Evolutionary conservation across 2,329 filamentous ascomycete genomes (phyloP), one percentile per base, ranked within the genome.

Genomic region (Trichoderma koningii): DNA sequence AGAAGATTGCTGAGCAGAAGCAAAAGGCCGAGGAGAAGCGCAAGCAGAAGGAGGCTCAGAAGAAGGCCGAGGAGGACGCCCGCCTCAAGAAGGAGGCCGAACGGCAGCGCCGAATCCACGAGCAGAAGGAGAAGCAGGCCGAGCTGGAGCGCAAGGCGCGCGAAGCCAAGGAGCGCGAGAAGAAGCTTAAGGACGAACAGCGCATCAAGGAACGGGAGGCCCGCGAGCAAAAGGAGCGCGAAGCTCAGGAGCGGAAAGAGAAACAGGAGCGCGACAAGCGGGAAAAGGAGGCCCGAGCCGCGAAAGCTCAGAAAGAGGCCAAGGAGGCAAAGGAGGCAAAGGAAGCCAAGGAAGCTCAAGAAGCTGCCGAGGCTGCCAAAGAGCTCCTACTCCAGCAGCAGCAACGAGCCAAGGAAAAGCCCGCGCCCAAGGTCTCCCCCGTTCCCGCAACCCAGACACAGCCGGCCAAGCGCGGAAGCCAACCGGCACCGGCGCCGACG

Each of bases 21-120:
- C 84, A 84, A 70, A 95, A 89, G 78, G 89, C 89, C 50, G 95
- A 99, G 73, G 94, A 98, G 78, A 94, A 93, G 76, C 87, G 92
- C 53, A 92, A 88, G 80, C 96, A 96, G 79, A 92, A 89, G 72
- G 95, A 99, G 73, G 90, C 91, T 3, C 92, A 96, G 76, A 92
- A 89, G 76, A 96, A 91, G 76, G 90, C 91, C 30, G 92, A 92
- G 69, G 95, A 98, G 73, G 94, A 97, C 72, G 93, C 97, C 71
- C 89, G 89, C 59, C 81, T 89, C 65, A 86, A 88, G 64, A 97
- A 93, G 76, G 94, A 98, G 74, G 89, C 89, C 4, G 94, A 98
- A 72, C 91, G 90, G 73, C 86, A 89, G 74, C 89, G 88, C 68
- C 87, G 91, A 55, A 81, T 90, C 63, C 89, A 92, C 72, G 93